Base-by-base conservation (phyloP, 2,329 filamentous ascomycete genomes). In the Ceratocystis destructans region DNA sequence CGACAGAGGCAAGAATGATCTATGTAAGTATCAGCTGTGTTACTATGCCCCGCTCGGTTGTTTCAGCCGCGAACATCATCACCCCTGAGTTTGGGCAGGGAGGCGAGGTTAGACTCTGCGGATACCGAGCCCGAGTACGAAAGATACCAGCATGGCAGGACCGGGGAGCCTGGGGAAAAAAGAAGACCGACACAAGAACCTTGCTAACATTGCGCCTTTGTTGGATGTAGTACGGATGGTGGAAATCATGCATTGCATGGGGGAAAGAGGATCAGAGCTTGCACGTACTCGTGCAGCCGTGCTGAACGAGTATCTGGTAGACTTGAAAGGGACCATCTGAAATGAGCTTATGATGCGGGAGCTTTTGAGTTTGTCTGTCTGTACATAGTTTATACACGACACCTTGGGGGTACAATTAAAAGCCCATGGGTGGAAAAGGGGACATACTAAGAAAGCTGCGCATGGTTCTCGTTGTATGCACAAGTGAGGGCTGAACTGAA, bases 241-340 rank as follows among this genome's bases (percentile, higher is more conserved):
- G 33, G 78, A 85, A 65, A 86, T 87, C 62, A 81, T 87, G 82
- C 77, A 81, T 66, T 71, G 77, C 28, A 79, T 81, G 44, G 78
- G 79, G 7, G 78, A 81, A 28, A 74, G 83, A 61, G 82, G 82
- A 1, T 83, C 81, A 12, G 80, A 84, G 28, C 82, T 86, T 17
- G 83, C 84, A 3, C 76, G 78, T 69, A 85, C 83, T 5, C 77
- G 84, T 69, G 80, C 86, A 22, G 77, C 80, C 68, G 83, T 86
- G 17, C 71, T 87, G 69, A 80, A 77, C 70, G 80, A 83, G 66
- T 83, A 82, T 68, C 69, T 84, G 6, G 59, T 64, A 7, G 67
- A 57, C 6, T 61, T 68, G n/a, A 31, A 66, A 44, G 64, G 41
- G 57, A 28, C 8, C 46, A 12, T 6, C 61, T 68, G n/a, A 44